Conservation (phyloP, 257 asterid species). For the Salvia miltiorrhiza region DNA sequence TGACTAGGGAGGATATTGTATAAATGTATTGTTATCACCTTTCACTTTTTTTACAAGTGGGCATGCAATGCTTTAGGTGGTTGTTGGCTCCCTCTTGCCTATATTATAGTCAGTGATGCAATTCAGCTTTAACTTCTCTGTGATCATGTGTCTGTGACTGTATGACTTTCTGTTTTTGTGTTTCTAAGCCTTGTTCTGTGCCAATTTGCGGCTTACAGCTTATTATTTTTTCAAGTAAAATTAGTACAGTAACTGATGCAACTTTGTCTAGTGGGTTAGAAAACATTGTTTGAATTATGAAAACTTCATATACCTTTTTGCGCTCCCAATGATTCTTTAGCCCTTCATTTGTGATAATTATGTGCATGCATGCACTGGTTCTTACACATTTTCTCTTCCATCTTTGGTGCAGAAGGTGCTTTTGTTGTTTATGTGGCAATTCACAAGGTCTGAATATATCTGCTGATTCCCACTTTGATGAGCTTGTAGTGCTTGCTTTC, state of each 20-base stretch:
- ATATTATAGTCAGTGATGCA: slow-evolving; percentile 1
- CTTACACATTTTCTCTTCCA: slow-evolving; percentile 24
- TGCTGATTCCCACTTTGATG: slow-evolving; percentile 36
- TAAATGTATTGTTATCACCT: not conserved
- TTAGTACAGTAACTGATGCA: not conserved
- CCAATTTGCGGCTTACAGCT: not conserved
- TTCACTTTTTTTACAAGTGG: not conserved
- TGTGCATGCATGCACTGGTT: slow-evolving; percentile 18
- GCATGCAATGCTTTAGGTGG: not conserved
- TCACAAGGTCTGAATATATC: slow-evolving; percentile 33
- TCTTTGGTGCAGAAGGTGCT: slow-evolving; percentile 37
- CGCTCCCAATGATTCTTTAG: slow-evolving; percentile 2
- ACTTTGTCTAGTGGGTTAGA: not conserved
- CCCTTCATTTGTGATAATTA: not conserved
- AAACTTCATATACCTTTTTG: not conserved
- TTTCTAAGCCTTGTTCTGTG: not conserved
- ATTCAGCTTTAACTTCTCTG: not conserved
- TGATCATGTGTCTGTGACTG: not conserved
- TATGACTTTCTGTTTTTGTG: not conserved
- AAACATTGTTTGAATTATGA: slow-evolving; percentile 3
- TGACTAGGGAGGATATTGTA: not conserved
- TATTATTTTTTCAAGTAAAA: not conserved
- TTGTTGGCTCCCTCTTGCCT: not conserved
- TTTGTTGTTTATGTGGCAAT: slow-evolving; percentile 26
- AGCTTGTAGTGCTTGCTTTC: slow-evolving; percentile 55